Evolutionary conservation across 2,329 filamentous ascomycete species (phyloP), one percentile per base, ranked within the genome.

Genomic region (Diaporthe humulicola): DNA sequence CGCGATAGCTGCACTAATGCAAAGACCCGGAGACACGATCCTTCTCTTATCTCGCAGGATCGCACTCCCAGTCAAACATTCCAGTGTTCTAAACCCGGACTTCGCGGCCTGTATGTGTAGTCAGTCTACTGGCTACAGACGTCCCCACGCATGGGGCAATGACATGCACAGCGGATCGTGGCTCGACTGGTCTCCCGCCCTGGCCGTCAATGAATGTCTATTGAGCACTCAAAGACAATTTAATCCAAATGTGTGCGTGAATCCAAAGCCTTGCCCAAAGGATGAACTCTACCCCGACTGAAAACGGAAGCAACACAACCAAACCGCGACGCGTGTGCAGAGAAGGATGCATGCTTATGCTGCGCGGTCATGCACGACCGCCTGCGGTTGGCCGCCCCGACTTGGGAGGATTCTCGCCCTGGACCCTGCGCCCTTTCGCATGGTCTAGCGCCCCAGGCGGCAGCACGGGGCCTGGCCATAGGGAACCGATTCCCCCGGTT

Each of bases 321-420:
- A 58, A 3, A 33, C 5, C 8, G 25, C 25, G 40, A 19, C 56
- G 40, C 40, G 58, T 30, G 36, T 14, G 30, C 60, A 40, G 5
- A 19, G 30, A 50, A 67, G 42, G 61, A 67, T 52, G 64, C 3
- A 33, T 38, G 64, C 64, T 67, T 36, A 67, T 50, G 45, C 30
- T 52, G 64, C 64, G 45, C 45, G 22, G 64, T 67, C 64, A 67
- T 67, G 45, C 45, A 67, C 45, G 3, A 25, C 10, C 7, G 45
- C 30, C 30, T 52, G 22, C 30, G n/a, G 45, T 67, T 67, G 64
- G 64, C 10, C 45, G 45, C 25, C 8, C 30, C 15, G 30, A 19
- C 33, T 30, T 36, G 4, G 64, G 22, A 67, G 64, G 64, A 67
- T 52, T 19, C 64, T 36, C 64, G 33, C 64, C 45, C 61, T 36